Percentiles rank a stretch among this genome's conserved stretches.
These are phyloP conservation scores for Solanum aculeatissimum DNA, from an alignment of 305 asterid species.

Conservation along the genomic window DNA sequence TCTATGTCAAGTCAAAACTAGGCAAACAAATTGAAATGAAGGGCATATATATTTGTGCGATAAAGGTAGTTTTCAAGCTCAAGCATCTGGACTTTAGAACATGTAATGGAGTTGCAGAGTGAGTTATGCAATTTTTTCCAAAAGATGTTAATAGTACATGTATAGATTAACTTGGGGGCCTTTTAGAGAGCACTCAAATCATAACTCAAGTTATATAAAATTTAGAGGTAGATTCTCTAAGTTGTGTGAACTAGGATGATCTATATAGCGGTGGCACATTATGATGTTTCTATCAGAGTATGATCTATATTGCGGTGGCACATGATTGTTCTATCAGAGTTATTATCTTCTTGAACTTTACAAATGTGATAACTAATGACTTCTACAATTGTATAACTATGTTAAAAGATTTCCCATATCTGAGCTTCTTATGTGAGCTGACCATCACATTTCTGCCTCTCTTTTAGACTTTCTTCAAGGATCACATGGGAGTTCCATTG, in stretches of 20 bases:
- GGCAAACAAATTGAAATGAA: neutral
- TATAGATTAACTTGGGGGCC: neutral
- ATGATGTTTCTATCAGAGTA: neutral
- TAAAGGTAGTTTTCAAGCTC: too few relatives aligned
- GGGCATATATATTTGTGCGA: neutral
- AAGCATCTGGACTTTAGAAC: neutral
- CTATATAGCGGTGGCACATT: neutral
- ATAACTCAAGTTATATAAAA: neutral
- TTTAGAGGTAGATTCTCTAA: neutral
- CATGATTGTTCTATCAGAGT: neutral
- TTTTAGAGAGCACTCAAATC: neutral
- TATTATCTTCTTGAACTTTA: neutral
- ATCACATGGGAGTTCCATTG: constrained; percentile 72
- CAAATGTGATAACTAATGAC: neutral
- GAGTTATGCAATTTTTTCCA: neutral
- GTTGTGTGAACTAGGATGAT: neutral
- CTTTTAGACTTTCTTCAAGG: constrained; percentile 57
- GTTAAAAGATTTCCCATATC: neutral
- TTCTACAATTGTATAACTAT: neutral
- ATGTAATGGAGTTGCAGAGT: neutral
- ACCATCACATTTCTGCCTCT: neutral
- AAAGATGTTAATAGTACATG: neutral
- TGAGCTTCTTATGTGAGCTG: neutral
- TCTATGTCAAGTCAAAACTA: neutral
- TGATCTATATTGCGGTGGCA: neutral